Evolutionary conservation across 768 basidiomycete species (phyloP).

Genomic region (Albatrellus ellisii): DNA sequence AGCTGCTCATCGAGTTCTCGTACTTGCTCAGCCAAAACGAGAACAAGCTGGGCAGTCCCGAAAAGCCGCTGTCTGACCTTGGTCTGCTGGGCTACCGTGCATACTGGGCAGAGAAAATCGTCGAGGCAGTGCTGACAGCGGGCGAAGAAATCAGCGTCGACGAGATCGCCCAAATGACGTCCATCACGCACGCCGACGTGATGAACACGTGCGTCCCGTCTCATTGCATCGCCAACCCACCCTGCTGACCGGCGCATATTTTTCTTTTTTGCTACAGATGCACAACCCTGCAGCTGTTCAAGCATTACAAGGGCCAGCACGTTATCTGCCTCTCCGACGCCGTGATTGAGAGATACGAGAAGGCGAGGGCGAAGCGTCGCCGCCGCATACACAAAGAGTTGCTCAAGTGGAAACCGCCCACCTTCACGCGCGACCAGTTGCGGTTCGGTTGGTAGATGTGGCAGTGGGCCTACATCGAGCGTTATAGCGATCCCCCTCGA

Average conservation of each 20-base stretch:
- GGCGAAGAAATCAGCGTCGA: conserved; percentile 79
- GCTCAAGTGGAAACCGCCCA: conserved; percentile 91
- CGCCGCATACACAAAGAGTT: conserved; percentile 67
- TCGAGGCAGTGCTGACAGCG: conserved; percentile 70
- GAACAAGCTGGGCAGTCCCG: conserved; percentile 89
- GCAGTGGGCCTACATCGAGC: conserved; percentile 6
- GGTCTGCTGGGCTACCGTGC: conserved; percentile 88
- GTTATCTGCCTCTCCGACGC: conserved; percentile 86
- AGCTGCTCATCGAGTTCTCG: conserved; percentile 93
- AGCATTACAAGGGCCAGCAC: conserved; percentile 91
- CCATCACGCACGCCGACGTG: conserved; percentile 90
- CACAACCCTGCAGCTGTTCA: conserved; percentile 88
- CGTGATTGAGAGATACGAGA: conserved; percentile 84
- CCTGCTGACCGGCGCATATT: not conserved
- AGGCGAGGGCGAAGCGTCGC: conserved; percentile 64
- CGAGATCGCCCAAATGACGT: conserved; percentile 91
- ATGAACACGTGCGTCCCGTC: conserved; percentile 84
- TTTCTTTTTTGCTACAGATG: conserved; percentile 38
- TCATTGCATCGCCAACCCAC: not conserved
- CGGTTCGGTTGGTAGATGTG: conserved; percentile 43
- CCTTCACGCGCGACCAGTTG: conserved; percentile 81
- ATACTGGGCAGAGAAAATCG: conserved; percentile 95
- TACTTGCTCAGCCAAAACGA: conserved; percentile 97
- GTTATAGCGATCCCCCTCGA: too few species aligned
- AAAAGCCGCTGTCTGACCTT: conserved; percentile 93